Conservation (phyloP, 2,329 filamentous ascomycete species). For the Stagonosporopsis vannaccii region DNA sequence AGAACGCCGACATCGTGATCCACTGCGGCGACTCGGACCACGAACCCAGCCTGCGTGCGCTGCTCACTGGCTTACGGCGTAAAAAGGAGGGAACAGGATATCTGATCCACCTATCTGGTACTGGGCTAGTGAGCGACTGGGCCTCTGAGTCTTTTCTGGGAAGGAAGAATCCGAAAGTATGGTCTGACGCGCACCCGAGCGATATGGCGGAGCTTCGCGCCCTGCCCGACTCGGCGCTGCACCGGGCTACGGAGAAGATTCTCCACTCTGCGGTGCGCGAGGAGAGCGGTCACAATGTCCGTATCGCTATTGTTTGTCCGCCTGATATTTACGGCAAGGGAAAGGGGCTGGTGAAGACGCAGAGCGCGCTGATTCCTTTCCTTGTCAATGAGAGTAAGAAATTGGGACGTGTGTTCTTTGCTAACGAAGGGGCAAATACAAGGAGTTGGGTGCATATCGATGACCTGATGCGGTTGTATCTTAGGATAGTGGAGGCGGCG, state of each 20-base stretch:
- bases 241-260: conserved; percentile 74
- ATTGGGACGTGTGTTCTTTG: conserved; percentile 55
- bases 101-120: conserved; percentile 63
- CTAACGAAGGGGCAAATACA: conserved; percentile 60
- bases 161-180: conserved; percentile 51
- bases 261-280: conserved; percentile 59
- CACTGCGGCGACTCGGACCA: conserved; percentile 43
- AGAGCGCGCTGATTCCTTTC: conserved; percentile 53
- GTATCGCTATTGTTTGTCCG: conserved; percentile 64
- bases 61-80: conserved; percentile 59
- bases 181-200: conserved; percentile 66
- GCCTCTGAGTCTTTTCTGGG: conserved; percentile 42
- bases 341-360: conserved; percentile 59
- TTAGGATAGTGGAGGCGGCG: conserved; percentile 62
- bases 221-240: conserved; percentile 63
- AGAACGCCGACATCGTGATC: conserved; percentile 60
- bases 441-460: conserved; percentile 66
- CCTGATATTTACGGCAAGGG: conserved; percentile 69
- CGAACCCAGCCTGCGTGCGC: conserved; percentile 50
- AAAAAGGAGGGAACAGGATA: conserved; percentile 53
- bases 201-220: conserved; percentile 60
- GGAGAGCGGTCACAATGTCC: conserved; percentile 52
- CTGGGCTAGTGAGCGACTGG: conserved; percentile 60
- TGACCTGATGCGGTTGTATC: conserved; percentile 64
- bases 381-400: conserved; percentile 49